phyloP scores from a whole-genome alignment of 2,329 filamentous ascomycete species.

The Chaetomium strumarium region DNA sequence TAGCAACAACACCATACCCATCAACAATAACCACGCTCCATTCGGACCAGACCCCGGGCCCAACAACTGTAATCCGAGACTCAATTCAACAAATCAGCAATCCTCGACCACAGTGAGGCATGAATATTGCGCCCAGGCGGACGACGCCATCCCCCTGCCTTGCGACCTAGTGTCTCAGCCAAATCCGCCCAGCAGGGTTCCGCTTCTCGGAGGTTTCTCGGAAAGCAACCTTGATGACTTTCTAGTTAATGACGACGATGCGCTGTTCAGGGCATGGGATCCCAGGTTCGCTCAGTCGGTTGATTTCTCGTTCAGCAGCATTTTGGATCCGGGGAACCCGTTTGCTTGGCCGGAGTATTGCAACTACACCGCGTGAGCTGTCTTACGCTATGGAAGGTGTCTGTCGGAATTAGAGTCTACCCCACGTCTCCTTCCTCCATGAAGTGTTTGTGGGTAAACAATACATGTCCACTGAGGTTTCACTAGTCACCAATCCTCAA shows the following conservation, averaged over 20 bases:
- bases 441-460: not conserved
- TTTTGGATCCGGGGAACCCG: conserved; percentile 21
- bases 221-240: conserved; percentile 4
- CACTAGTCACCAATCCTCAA: too few species aligned
- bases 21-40: not conserved
- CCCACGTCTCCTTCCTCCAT: not conserved
- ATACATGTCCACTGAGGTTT: too few species aligned
- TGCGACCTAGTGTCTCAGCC: not conserved
- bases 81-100: not conserved
- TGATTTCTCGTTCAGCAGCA: conserved; percentile 22
- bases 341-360: conserved; percentile 22
- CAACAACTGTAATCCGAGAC: not conserved
- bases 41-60: not conserved
- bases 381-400: not conserved
- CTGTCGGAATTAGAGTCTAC: too few species aligned
- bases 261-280: conserved; percentile 20
- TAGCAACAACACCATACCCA: not conserved
- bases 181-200: not conserved
- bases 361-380: not conserved
- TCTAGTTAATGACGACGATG: conserved; percentile 16
- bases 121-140: not conserved
- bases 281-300: conserved; percentile 18
- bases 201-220: not conserved
- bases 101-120: not conserved
- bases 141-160: conserved; percentile 10